Conservation (phyloP, 148 eudicot genomes). For the Polygonum aviculare region DNA sequence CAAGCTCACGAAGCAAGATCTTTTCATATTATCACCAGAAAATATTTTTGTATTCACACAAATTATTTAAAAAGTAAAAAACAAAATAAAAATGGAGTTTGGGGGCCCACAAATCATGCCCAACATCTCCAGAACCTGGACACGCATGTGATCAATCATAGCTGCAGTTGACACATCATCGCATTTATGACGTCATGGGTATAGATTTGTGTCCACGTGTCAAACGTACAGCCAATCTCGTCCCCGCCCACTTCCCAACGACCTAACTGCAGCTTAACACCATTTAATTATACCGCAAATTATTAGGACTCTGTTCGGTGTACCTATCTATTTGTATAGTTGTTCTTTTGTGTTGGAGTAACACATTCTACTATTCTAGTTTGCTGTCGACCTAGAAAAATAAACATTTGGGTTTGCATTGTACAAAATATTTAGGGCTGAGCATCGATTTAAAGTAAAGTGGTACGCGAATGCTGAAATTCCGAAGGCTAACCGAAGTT, state of each 20-base stretch:
- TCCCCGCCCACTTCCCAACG: neutral
- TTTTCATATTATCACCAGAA: neutral
- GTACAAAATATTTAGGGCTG: too few relatives aligned
- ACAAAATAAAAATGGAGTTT: neutral
- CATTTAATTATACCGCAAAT: neutral
- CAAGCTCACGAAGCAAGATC: neutral
- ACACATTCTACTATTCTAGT: too few relatives aligned
- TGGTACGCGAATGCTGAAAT: too few relatives aligned
- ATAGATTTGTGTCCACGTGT: neutral
- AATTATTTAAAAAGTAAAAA: neutral
- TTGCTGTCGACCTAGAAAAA: too few relatives aligned
- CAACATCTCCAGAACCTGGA: neutral
- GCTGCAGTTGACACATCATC: neutral
- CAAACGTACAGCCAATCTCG: neutral
- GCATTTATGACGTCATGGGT: neutral
- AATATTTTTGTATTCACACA: neutral
- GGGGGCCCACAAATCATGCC: neutral
- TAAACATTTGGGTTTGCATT: too few relatives aligned
- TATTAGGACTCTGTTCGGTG: neutral
- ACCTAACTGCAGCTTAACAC: neutral
- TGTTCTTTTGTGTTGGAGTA: too few relatives aligned
- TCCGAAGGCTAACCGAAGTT: too few relatives aligned
- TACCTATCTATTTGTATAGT: neutral
- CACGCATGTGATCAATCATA: constrained; percentile 9
- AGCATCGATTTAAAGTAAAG: too few relatives aligned